Percentiles rank a stretch among this genome's conserved stretches.
phyloP scores from a whole-genome alignment of 148 eudicot species.

The Camellia granthamiana region DNA sequence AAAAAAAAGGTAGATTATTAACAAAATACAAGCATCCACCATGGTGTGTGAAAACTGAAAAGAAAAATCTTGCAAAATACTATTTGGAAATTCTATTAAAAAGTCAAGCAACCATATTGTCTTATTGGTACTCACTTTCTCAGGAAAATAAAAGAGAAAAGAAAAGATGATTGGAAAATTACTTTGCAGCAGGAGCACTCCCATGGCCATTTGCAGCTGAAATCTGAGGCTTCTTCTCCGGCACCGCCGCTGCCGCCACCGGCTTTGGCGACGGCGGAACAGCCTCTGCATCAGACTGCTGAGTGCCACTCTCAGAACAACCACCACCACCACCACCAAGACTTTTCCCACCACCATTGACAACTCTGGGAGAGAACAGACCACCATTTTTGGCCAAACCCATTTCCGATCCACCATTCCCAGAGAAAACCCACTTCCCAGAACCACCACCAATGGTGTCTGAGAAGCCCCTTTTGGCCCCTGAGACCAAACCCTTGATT shows the following conservation, averaged over 20 bases:
- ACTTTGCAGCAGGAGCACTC: conserved; percentile 37
- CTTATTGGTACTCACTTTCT: not conserved
- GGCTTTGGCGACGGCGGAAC: conserved; percentile 12
- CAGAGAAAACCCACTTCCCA: conserved; percentile 42
- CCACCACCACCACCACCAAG: no score
- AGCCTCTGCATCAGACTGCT: conserved; percentile 19
- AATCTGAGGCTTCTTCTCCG: conserved; percentile 36
- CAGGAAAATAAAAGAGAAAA: not conserved
- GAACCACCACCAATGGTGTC: conserved; percentile 43
- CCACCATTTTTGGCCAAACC: conserved; percentile 22
- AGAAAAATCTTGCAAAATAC: not conserved
- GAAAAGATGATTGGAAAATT: conserved; percentile 1
- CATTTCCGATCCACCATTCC: conserved; percentile 33
- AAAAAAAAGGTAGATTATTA: not conserved
- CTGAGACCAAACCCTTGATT: conserved; percentile 31
- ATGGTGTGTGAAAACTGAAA: not conserved
- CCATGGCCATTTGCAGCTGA: conserved; percentile 4
- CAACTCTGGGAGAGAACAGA: conserved; percentile 20
- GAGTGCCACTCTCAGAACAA: not conserved
- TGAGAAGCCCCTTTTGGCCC: conserved; percentile 59
- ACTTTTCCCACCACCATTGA: conserved; percentile 9
- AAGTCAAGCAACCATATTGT: no score
- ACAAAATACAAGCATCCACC: not conserved
- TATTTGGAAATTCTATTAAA: no score
- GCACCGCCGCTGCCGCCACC: not conserved